phyloP scores from a whole-genome alignment of 2,329 filamentous ascomycete species.

The Didymellaceae sp. region DNA sequence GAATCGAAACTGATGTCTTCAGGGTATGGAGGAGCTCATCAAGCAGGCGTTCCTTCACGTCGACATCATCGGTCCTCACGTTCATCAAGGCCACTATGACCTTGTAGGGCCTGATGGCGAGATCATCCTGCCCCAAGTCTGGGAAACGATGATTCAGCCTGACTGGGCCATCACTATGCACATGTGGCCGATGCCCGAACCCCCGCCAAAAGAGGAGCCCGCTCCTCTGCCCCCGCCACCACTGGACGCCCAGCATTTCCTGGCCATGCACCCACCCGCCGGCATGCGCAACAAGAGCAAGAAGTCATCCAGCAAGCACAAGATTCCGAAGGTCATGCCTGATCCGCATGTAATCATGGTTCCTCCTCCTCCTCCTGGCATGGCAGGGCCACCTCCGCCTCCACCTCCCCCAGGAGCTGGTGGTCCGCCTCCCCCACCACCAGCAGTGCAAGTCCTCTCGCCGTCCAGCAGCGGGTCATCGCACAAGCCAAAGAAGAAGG shows the following conservation, averaged over 20 bases:
- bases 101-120: constrained; percentile 56
- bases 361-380: not conserved
- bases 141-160: constrained; percentile 57
- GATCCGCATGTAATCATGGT: constrained; percentile 1
- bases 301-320: constrained; percentile 4
- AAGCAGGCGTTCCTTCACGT: constrained; percentile 58
- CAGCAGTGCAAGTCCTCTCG: not conserved
- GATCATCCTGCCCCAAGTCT: constrained; percentile 58
- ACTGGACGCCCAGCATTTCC: constrained; percentile 13
- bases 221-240: constrained; percentile 9
- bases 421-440: not conserved
- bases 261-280: not conserved
- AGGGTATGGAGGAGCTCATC: constrained; percentile 58
- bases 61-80: constrained; percentile 54
- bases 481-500: constrained; percentile 16
- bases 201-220: constrained; percentile 19
- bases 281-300: constrained; percentile 7
- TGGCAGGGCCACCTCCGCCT: constrained; percentile 2
- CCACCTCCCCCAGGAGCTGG: not conserved
- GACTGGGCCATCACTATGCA: constrained; percentile 58
- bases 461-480: not conserved
- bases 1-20: constrained; percentile 69
- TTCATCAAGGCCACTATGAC: constrained; percentile 56
- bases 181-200: constrained; percentile 56
- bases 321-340: constrained; percentile 1